Conservation (phyloP, 2,329 filamentous ascomycete species). For the Clarireedia hainanense region DNA sequence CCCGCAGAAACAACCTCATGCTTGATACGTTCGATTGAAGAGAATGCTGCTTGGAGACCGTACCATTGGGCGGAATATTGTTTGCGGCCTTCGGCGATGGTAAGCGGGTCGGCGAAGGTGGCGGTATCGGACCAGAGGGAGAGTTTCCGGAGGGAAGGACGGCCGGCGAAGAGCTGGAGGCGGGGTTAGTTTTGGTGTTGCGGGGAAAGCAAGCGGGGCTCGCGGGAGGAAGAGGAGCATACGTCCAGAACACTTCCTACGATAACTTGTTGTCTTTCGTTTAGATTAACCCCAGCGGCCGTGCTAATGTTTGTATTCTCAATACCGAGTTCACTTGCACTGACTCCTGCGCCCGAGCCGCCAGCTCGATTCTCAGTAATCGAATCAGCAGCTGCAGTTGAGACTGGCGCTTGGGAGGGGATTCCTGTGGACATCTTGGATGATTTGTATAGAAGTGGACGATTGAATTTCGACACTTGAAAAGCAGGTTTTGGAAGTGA, state of each 20-base stretch:
- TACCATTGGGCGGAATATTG: conserved; percentile 46
- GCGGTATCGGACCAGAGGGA: conserved; percentile 51
- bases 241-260: conserved; percentile 52
- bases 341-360: not conserved
- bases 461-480: not conserved
- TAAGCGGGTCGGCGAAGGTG: conserved; percentile 51
- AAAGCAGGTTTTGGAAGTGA: not conserved
- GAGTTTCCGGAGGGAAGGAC: conserved; percentile 50
- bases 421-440: not conserved
- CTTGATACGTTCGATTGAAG: conserved; percentile 46
- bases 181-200: not conserved
- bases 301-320: conserved; percentile 48
- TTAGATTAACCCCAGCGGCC: conserved; percentile 42
- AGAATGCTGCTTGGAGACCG: conserved; percentile 50
- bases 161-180: conserved; percentile 48
- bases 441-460: not conserved
- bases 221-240: not conserved
- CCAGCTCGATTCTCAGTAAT: not conserved
- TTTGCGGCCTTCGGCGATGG: conserved; percentile 46
- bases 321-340: conserved; percentile 30
- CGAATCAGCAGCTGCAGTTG: not conserved
- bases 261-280: conserved; percentile 42
- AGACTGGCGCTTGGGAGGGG: not conserved
- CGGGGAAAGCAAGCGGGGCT: not conserved
- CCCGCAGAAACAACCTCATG: conserved; percentile 46